Conservation (phyloP, 2,329 filamentous ascomycete species). For the Trichoderma sp. region DNA sequence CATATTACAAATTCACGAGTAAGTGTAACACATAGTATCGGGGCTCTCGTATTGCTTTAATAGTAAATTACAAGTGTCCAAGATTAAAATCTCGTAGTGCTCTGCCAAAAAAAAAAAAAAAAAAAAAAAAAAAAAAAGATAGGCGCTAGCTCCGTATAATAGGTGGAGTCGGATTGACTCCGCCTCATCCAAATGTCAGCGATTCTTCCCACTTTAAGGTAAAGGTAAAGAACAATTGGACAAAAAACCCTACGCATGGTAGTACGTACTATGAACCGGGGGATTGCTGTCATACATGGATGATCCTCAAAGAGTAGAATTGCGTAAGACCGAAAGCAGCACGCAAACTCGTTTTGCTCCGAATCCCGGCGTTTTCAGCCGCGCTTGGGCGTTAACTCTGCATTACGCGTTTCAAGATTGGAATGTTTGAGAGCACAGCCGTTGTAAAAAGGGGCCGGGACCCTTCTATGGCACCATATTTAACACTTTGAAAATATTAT, state of each 20-base stretch:
- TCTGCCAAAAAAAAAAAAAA: no score
- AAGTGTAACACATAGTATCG: no score
- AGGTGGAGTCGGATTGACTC: neutral
- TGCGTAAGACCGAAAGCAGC: neutral
- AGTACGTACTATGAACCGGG: neutral
- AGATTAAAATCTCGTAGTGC: neutral
- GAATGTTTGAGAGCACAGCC: neutral
- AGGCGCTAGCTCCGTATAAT: neutral
- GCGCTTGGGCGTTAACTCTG: neutral
- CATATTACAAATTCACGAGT: neutral
- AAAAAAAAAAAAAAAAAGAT: neutral
- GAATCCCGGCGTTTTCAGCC: neutral
- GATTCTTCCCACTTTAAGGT: neutral
- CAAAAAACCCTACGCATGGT: neutral
- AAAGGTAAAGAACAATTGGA: neutral
- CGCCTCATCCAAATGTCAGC: neutral
- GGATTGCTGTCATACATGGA: neutral
- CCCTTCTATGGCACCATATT: neutral
- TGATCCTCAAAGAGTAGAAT: neutral
- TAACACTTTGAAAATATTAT: neutral
- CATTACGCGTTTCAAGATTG: neutral
- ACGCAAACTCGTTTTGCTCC: neutral
- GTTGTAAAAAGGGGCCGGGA: neutral
- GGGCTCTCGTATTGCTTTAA: neutral
- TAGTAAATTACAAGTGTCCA: neutral